A percentile compares a stretch with the other conserved stretches of the same genome.
These are phyloP conservation scores for Colletotrichum falcatum DNA, from an alignment of 2,329 filamentous ascomycete species.

Conservation along the genomic window DNA sequence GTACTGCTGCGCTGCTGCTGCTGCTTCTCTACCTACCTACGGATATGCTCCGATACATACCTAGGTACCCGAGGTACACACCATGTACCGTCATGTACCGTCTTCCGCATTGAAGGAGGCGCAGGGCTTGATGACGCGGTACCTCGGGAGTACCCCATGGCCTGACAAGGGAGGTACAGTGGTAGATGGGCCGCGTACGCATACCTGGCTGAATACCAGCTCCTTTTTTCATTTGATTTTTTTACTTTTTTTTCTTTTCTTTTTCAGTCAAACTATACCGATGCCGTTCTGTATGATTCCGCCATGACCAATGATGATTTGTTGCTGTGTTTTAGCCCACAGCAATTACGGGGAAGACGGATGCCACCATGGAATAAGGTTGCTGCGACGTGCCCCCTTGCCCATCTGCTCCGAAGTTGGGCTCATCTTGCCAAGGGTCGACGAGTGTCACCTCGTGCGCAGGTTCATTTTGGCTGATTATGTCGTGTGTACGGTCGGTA, in stretches of 20 bases:
- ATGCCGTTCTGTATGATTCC: background rate
- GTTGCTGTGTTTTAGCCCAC: background rate
- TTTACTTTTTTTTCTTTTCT: no score
- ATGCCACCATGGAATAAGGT: constrained; percentile 9
- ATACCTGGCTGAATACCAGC: background rate
- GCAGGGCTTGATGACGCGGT: constrained; percentile 24
- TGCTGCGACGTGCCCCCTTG: constrained; percentile 8
- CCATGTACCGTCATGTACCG: background rate
- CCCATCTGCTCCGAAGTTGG: background rate
- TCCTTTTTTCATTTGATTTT: background rate
- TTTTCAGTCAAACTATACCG: constrained; percentile 9
- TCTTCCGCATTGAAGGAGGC: background rate
- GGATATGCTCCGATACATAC: no score
- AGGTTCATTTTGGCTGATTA: background rate
- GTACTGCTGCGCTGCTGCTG: no score
- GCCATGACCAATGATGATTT: background rate
- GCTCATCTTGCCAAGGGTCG: constrained; percentile 13
- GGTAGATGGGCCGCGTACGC: background rate
- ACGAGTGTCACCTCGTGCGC: background rate
- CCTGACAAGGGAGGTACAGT: no score
- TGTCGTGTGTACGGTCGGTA: background rate
- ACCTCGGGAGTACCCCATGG: constrained; percentile 21
- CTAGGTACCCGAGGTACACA: background rate
- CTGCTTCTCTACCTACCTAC: no score
- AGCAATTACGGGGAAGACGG: background rate